Evolutionary conservation across 208 protist species (phyloP), one percentile per base, ranked within the genome.

Genomic region (Herpetomonas tarakana): DNA sequence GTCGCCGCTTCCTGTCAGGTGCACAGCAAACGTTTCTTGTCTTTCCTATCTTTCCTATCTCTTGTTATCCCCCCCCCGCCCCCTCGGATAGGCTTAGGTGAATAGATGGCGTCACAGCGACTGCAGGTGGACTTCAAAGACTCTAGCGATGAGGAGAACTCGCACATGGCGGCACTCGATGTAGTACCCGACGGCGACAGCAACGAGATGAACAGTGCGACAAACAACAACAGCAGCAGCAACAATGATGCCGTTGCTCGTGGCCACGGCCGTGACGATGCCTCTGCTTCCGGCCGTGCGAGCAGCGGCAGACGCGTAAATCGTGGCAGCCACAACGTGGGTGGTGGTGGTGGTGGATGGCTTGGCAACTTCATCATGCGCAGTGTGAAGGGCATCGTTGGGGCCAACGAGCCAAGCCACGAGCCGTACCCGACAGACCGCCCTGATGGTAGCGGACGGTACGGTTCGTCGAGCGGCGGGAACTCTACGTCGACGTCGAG

Each of bases 131-230:
- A 53, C 41, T 93, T 94, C 57, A 41, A 75, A 6, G 88, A 94
- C 49, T 88, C 79, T 18, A 88, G 83, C 39, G 81, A 91, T 58
- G 82, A 91, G 12, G 83, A 78, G 30, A 70, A 76, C 38, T 62
- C 65, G 7, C 77, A 90, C 27, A 53, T 68, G 47, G 78, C 77
- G 0, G 46, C 68, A 39, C 49, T 93, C 26, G 59, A 75, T 12
- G 41, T 78, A 12, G 41, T 72, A 24, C 57, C 65, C 0, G 41
- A 52, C 18, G 31, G 22, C 24, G 63, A 67, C 21, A 61, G 62
- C 27, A 56, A 61, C 25, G 62, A 51, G 16, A 26, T 9, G 1
- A n/a, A n/a, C n/a, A n/a, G n/a, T n/a, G 59, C 45, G 21, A 27
- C 25, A 1, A 50, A 58, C 3, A 57, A 51, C 55, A 44, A 39